A percentile compares a stretch with the other conserved stretches of the same genome.
These are phyloP conservation scores for Tolypocladium nubicola DNA, from an alignment of 2,329 filamentous ascomycete species.

Conservation along the genomic window DNA sequence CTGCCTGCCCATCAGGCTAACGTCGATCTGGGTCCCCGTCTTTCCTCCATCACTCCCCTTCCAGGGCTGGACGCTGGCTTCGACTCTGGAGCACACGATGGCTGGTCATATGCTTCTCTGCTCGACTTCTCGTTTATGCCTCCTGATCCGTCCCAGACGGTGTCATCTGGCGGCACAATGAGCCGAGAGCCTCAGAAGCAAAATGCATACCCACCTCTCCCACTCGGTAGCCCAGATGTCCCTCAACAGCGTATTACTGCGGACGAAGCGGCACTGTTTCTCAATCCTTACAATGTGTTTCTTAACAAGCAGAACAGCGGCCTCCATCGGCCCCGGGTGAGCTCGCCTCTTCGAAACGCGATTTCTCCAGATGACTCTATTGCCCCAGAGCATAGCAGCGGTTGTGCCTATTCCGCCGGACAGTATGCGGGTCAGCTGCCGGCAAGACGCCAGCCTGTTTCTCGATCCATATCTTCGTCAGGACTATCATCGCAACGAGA, in stretches of 20 bases:
- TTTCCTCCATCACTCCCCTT: conserved; percentile 16
- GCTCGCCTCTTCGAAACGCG: conserved; percentile 16
- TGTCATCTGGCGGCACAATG: neutral
- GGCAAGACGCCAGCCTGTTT: neutral
- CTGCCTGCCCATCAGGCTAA: neutral
- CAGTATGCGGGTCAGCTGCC: neutral
- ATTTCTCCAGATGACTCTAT: conserved; percentile 3
- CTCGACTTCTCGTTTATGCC: conserved; percentile 2
- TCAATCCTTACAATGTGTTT: conserved; percentile 14
- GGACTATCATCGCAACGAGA: neutral
- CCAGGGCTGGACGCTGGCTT: neutral
- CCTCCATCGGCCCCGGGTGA: conserved; percentile 12
- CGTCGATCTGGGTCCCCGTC: conserved; percentile 8
- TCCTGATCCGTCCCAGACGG: neutral
- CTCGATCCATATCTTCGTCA: neutral
- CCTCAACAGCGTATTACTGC: neutral
- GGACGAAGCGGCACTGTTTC: conserved; percentile 3
- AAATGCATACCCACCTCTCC: neutral
- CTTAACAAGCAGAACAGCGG: conserved; percentile 4
- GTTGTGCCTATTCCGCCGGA: neutral
- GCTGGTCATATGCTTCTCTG: conserved; percentile 7
- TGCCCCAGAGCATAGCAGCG: neutral
- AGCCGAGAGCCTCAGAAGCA: neutral
- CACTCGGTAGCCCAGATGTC: neutral
- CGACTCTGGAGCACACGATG: conserved; percentile 1